A percentile compares a stretch with the other conserved stretches of the same genome.
These are phyloP conservation scores for Metschnikowia anglica DNA, from an alignment of 805 yeast species.

Conservation along the genomic window DNA sequence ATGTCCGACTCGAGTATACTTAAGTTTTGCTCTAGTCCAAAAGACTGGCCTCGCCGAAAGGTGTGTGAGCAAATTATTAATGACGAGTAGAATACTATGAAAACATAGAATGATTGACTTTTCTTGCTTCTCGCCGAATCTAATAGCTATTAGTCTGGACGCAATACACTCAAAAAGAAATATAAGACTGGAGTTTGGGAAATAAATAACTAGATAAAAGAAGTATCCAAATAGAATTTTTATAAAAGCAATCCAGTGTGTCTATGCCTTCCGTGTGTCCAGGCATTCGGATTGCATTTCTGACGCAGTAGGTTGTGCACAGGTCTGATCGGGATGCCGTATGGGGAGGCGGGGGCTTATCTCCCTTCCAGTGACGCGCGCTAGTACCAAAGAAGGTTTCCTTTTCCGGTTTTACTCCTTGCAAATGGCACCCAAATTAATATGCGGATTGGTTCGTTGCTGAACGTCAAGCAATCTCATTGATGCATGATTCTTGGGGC, in stretches of 20 bases:
- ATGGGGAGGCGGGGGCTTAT: conserved; percentile 7
- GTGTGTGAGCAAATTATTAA: neutral
- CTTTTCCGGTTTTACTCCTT: neutral
- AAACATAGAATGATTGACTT: neutral
- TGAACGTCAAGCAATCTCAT: too few relatives aligned
- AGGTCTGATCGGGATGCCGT: conserved; percentile 6
- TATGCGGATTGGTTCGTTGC: too few relatives aligned
- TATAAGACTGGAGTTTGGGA: neutral
- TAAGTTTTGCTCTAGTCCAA: neutral
- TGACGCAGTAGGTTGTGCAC: conserved; percentile 2
- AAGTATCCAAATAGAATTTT: neutral
- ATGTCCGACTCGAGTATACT: neutral
- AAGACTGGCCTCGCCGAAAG: neutral
- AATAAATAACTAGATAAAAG: too few relatives aligned
- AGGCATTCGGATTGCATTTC: conserved; percentile 2
- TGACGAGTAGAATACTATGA: neutral
- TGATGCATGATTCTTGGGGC: too few relatives aligned
- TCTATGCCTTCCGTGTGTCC: conserved; percentile 2
- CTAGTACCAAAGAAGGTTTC: neutral
- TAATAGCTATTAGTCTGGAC: too few relatives aligned
- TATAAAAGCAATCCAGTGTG: neutral
- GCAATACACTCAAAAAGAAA: too few relatives aligned
- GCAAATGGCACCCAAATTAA: too few relatives aligned
- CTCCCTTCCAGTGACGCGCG: neutral
- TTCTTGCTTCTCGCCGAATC: neutral